A percentile compares a stretch with the other conserved stretches of the same genome.
phyloP scores from a whole-genome alignment of 2,329 filamentous ascomycete species.

The Calonectria hongkongensis region DNA sequence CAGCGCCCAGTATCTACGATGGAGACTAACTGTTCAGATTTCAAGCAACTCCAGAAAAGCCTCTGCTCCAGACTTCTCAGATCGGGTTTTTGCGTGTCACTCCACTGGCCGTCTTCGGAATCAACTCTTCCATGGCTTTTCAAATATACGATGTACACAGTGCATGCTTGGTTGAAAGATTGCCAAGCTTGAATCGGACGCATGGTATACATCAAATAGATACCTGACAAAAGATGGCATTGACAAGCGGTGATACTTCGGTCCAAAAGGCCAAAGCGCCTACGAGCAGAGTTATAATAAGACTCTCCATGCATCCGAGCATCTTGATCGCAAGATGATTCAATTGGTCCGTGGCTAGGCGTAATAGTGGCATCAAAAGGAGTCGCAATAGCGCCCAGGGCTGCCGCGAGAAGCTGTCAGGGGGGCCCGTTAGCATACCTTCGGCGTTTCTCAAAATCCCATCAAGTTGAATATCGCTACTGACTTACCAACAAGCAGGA shows the following conservation, averaged over 20 bases:
- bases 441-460: background rate
- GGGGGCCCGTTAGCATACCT: background rate
- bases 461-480: background rate
- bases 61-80: conserved; percentile 31
- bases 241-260: conserved; percentile 41
- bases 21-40: conserved; percentile 25
- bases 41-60: conserved; percentile 33
- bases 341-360: background rate
- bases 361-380: conserved; percentile 3
- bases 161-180: conserved; percentile 36
- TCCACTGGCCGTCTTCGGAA: conserved; percentile 28
- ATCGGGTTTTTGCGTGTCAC: conserved; percentile 18
- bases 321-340: conserved; percentile 16
- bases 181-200: conserved; percentile 43
- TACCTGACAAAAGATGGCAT: conserved; percentile 43
- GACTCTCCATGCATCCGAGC: conserved; percentile 26
- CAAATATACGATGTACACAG: conserved; percentile 33
- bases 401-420: conserved; percentile 34
- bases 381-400: conserved; percentile 28
- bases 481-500: conserved; percentile 30
- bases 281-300: conserved; percentile 38
- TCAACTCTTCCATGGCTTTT: conserved; percentile 28
- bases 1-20: background rate
- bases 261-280: conserved; percentile 43
- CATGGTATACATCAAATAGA: conserved; percentile 44